Evolutionary conservation across 331 rosid species (phyloP).

Genomic region (Phaseolus coccineus): DNA sequence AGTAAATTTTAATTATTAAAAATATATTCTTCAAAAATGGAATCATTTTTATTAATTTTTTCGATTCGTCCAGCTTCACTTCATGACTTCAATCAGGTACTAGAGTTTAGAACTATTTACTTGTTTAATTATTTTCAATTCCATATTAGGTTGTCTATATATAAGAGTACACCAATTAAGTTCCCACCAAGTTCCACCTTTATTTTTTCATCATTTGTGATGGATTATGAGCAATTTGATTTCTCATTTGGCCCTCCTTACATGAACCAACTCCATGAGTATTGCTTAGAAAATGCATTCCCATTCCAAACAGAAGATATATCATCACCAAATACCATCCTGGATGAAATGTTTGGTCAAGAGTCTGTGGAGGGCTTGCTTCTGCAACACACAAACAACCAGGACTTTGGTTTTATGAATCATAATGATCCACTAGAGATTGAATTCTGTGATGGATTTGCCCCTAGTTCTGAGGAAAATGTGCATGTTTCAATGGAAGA

Average conservation of each 20-base stretch:
- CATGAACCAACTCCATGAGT: conserved; percentile 43
- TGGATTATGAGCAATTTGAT: conserved; percentile 51
- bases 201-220: conserved; percentile 36
- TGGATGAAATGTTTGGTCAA: conserved; percentile 43
- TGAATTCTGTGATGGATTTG: conserved; percentile 29
- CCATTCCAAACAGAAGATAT: conserved; percentile 44
- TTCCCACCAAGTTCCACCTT: neutral
- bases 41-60: too few species aligned
- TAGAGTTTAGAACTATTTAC: neutral
- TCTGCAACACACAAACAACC: conserved; percentile 38
- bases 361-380: conserved; percentile 45
- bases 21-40: too few species aligned
- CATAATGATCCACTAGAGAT: conserved; percentile 15
- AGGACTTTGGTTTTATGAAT: conserved; percentile 35
- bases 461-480: conserved; percentile 18
- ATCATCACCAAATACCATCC: conserved; percentile 35
- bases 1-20: too few species aligned
- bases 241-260: conserved; percentile 40
- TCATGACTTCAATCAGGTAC: neutral
- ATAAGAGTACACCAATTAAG: neutral
- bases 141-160: conserved; percentile 15
- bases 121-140: conserved; percentile 17
- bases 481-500: conserved; percentile 41
- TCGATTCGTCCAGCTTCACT: too few species aligned
- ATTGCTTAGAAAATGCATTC: conserved; percentile 43